These are phyloP conservation scores for Colletotrichum siamense DNA, from an alignment of 2,329 filamentous ascomycete genomes.

Conservation along the genomic window DNA sequence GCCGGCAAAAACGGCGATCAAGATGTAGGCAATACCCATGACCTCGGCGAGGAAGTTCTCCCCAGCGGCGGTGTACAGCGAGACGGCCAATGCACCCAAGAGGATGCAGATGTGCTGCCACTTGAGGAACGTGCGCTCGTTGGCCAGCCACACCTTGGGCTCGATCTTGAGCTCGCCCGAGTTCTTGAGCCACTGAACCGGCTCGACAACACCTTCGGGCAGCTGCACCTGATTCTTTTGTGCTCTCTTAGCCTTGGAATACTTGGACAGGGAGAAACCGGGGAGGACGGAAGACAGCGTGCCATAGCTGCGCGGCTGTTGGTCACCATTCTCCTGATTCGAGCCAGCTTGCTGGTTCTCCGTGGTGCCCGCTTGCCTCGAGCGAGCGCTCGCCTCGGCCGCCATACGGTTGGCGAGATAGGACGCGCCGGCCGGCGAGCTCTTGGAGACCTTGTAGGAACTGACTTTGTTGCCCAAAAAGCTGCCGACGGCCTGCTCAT, in stretches of 20 bases:
- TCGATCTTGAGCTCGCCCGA: slow-evolving; percentile 90
- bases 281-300: slow-evolving; percentile 78
- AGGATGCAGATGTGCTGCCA: slow-evolving; percentile 96
- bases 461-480: slow-evolving; percentile 69
- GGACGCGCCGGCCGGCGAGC: slow-evolving; percentile 73
- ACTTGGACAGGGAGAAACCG: slow-evolving; percentile 81
- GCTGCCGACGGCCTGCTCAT: slow-evolving; percentile 88
- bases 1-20: slow-evolving; percentile 82
- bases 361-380: slow-evolving; percentile 24
- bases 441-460: slow-evolving; percentile 64
- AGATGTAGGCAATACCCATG: slow-evolving; percentile 84
- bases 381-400: slow-evolving; percentile 44
- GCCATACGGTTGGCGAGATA: slow-evolving; percentile 63
- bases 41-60: slow-evolving; percentile 76
- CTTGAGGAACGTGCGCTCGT: slow-evolving; percentile 97
- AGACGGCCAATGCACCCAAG: slow-evolving; percentile 82
- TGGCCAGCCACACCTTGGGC: slow-evolving; percentile 98
- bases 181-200: slow-evolving; percentile 92
- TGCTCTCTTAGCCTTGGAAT: slow-evolving; percentile 64
- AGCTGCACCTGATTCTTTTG: slow-evolving; percentile 56
- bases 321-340: slow-evolving; percentile 40
- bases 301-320: slow-evolving; percentile 46
- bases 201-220: slow-evolving; percentile 88
- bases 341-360: slow-evolving; percentile 26
- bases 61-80: slow-evolving; percentile 87